Evolutionary conservation across 2,329 filamentous ascomycete species (phyloP).

Genomic region (Pseudopyricularia cyperi): DNA sequence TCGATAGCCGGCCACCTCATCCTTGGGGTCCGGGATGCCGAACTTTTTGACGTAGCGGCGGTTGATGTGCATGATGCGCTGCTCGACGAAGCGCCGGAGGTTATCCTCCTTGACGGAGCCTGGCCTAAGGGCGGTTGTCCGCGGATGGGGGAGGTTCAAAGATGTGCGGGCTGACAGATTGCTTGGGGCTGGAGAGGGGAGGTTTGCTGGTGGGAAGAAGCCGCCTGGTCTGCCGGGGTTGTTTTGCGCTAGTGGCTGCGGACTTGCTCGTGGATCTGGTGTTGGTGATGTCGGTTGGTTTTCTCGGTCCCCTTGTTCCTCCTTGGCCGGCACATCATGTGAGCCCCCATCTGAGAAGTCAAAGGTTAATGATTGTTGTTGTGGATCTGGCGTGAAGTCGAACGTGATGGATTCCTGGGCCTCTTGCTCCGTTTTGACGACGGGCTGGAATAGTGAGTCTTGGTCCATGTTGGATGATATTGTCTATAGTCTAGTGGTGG

Average conservation of each 20-base stretch:
- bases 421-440: background rate
- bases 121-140: slow-evolving; percentile 35
- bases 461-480: background rate
- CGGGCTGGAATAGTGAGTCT: background rate
- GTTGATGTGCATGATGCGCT: slow-evolving; percentile 36
- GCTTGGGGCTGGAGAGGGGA: slow-evolving; percentile 39
- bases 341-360: background rate
- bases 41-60: slow-evolving; percentile 50
- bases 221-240: slow-evolving; percentile 26
- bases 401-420: background rate
- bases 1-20: slow-evolving; percentile 38
- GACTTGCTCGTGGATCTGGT: background rate
- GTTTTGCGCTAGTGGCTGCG: slow-evolving; percentile 8
- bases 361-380: background rate
- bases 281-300: background rate
- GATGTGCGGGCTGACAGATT: slow-evolving; percentile 25
- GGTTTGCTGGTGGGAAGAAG: slow-evolving; percentile 30
- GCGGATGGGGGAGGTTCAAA: slow-evolving; percentile 39
- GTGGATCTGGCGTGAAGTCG: background rate
- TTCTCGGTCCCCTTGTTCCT: slow-evolving; percentile 4
- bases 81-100: slow-evolving; percentile 43
- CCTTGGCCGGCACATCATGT: slow-evolving; percentile 6
- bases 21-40: slow-evolving; percentile 27
- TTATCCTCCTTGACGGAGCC: slow-evolving; percentile 49
- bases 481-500: background rate